Base-by-base conservation (phyloP, 1,284 basidiomycete genomes). In the Chalciporus piperatoides region DNA sequence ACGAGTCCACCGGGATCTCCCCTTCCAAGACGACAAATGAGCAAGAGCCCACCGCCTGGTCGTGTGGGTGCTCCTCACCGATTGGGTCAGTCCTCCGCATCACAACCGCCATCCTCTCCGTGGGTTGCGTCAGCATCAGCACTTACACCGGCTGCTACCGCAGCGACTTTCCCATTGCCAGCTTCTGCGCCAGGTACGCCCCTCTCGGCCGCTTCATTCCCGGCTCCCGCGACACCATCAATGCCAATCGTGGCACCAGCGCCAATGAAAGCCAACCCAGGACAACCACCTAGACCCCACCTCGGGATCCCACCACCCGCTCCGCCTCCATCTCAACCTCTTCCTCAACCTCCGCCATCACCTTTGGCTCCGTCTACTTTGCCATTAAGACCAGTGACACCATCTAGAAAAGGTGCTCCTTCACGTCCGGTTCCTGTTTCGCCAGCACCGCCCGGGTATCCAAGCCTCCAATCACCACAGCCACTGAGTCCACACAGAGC, bases 301-400 rank as follows among this genome's bases (percentile, higher is more conserved):
- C 52, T 67, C 21, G 27, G 25, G 11, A 63, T 68, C 11, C 63
- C 61, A 36, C 63, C 67, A 0, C 65, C 61, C 9, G 54, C 58
- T n/a, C 63, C 63, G n/a, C 63, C 63, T 4, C 63, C 63, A 6
- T 65, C 57, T 24, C 52, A 55, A 11, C 63, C 63, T 43, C 60
- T 68, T 21, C 63, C 63, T 38, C 67, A 57, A n/a, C 63, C 42
- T 8, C 62, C 62, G 21, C 51, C 59, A 8, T 56, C 57, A 4
- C 58, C 57, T 2, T 33, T n/a, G 2, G 51, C 36, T 21, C 10
- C 28, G 11, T 41, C 14, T 3, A 30, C 52, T 15, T 38, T 45
- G 5, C 49, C 44, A 15, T 23, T 10, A 14, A 44, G 40, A 33
- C 45, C 44, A n/a, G 15, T 19, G 7, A 23, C 37, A 35, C 46